Evolutionary conservation across 257 asterid species (phyloP), one percentile per base, ranked within the genome.

Genomic region (Petunia secreta): DNA sequence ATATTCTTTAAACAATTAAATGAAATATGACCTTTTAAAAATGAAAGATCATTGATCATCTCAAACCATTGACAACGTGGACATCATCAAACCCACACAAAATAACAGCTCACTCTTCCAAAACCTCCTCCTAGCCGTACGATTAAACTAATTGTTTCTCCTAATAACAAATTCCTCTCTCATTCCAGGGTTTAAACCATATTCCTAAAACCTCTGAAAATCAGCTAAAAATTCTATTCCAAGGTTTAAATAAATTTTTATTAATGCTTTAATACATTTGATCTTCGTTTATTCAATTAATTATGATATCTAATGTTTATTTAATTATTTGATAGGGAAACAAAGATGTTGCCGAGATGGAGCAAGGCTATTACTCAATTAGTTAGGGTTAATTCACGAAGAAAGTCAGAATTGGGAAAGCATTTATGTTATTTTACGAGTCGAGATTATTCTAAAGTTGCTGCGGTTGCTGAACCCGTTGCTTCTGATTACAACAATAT

Each of bases 261-360:
- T n/a, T n/a, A n/a, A n/a, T n/a, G n/a, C n/a, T n/a, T n/a, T n/a
- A n/a, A n/a, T n/a, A n/a, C n/a, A n/a, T n/a, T n/a, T 57, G 14
- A 1, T 57, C 4, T 14, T 3, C 15, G 62, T 3, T 15, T 57
- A 15, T 15, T 6, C 4, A 5, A 1, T 25, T 25, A 57, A 57
- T 57, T 57, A 57, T 57, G 63, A 57, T 5, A 57, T n/a, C 8
- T 6, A 57, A 57, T n/a, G 10, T 58, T 36, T 15, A 58, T 38
- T 38, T 1, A 2, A 53, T 38, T 53, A 25, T 14, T 15, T 58
- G 13, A 48, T 68, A 63, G 16, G 15, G 37, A 34, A 64, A 50
- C 13, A 53, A 84, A 80, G 81, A 91, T 94, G 98, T 85, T 83
- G 87, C 81, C 88, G 63, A 88, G 95, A 87, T 92, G 92, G 86